phyloP scores from a whole-genome alignment of 106 monocot species.

The Dendrobium catenatum region DNA sequence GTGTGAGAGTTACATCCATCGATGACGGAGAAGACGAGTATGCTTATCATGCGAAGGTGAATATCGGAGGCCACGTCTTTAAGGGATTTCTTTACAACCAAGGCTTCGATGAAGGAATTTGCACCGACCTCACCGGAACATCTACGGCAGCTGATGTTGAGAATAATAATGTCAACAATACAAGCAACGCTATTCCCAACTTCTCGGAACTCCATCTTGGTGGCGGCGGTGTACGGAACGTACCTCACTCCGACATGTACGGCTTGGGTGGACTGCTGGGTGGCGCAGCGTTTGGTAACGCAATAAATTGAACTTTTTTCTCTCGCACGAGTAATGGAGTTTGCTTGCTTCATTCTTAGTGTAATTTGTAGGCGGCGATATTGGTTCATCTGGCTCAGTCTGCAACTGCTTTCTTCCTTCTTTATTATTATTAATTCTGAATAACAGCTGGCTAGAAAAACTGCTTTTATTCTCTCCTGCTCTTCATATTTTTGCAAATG shows the following conservation, averaged over 20 bases:
- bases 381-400: no score
- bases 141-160: background rate
- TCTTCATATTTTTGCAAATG: no score
- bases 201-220: conserved; percentile 61
- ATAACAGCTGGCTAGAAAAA: background rate
- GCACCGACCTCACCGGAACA: background rate
- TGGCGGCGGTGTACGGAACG: conserved; percentile 4
- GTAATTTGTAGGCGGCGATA: no score
- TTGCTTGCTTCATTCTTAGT: no score
- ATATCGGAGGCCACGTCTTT: conserved; percentile 70
- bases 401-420: background rate
- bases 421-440: background rate
- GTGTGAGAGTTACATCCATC: conserved; percentile 78
- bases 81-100: conserved; percentile 83
- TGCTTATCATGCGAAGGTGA: conserved; percentile 72
- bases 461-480: no score
- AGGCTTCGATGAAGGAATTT: conserved; percentile 39
- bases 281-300: conserved; percentile 33
- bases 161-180: background rate
- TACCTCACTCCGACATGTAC: conserved; percentile 25
- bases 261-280: conserved; percentile 28
- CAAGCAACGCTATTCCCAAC: conserved; percentile 27
- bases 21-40: conserved; percentile 79
- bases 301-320: conserved; percentile 27
- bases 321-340: background rate